Evolutionary conservation across 2,329 filamentous ascomycete genomes (phyloP), one percentile per base, ranked within the genome.

Genomic region (Alternaria dauci): DNA sequence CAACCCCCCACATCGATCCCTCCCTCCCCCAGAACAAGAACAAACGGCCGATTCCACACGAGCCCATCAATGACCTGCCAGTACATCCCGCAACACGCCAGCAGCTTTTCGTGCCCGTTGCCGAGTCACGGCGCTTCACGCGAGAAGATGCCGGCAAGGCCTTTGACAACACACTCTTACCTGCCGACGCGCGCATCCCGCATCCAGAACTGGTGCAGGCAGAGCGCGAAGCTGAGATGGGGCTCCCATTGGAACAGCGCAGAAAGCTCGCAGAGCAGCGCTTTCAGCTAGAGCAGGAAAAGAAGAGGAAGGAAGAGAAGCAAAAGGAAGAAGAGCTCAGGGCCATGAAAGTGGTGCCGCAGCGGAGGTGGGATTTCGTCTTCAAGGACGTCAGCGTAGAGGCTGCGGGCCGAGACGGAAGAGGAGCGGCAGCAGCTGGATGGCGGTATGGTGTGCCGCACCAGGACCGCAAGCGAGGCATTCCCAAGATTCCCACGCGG

Each of bases 41-140:
- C 57, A 78, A 79, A 52, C 77, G 78, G 8, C 80, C 80, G 28
- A 65, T 72, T 2, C 73, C 76, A 8, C 87, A 89, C 71, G 88
- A 90, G 76, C 80, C 84, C 25, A 88, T 89, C 72, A 89, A 89
- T 70, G 88, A 89, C 70, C 82, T 90, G 34, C 85, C 85, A 20
- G 76, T 89, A 73, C 86, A 89, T 73, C 81, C 84, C 3, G 78
- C 84, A 61, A 83, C 83, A 55, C 73, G 83, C 68, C 73, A 84
- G 70, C 80, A 87, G 81, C 78, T 89, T 54, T 90, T 89, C 78
- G 85, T 87, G 58, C 88, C 88, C 1, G 84, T 86, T 23, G 85
- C 87, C 5, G 88, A 90, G 73, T 89, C 87, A 1, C 84, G 87
- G 5, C 81, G 83, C 23, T 89, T 89, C 75, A 89, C 85, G n/a